Evolutionary conservation across 1,284 basidiomycete genomes (phyloP), one percentile per base, ranked within the genome.

Genomic region (Anthracocystis walkeri): DNA sequence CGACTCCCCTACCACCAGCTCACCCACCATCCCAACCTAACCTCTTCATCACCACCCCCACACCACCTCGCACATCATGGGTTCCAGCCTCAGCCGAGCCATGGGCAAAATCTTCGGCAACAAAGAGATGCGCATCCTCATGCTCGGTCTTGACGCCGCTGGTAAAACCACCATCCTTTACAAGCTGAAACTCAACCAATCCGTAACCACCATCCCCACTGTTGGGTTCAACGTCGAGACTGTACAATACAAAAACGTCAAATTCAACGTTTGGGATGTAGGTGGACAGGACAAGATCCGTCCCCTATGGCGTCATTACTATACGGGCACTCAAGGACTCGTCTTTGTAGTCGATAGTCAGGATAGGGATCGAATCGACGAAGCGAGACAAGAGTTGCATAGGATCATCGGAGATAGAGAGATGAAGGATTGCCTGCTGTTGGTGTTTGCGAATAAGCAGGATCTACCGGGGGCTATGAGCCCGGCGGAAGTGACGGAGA

Each of bases 391-490:
- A 84, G 96, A 99, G 87, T 88, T 99, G 53, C 96, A 99, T 85
- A 90, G 95, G 61, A 99, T 99, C 87, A 89, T 99, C 85, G 93
- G 92, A 74, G 96, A 99, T 86, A 89, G 96, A 73, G 97, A 99
- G 87, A 98, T 99, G 96, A 93, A 93, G 87, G 95, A 98, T 79
- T 98, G 95, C 84, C 86, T 98, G 65, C 86, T 99, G 84, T 91
- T 99, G 71, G 96, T 99, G 38, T 99, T 99, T 88, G 96, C 97
- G 23, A 99, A 99, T 88, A 99, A 99, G 88, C 97, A 99, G 87
- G 97, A 99, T 90, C 87, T 99, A 75, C 95, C 95, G 16, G 95
- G 94, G 84, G 96, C 96, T 40, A 97, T 99, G 95, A 95, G 94
- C 33, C 97, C 96, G 31, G 95, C 96, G 12, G 96, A 99, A 86